A percentile compares a stretch with the other conserved stretches of the same genome.
Evolutionary conservation across 495 filamentous ascomycete genomes (phyloP).

Genomic region (Xylaria venustula): DNA sequence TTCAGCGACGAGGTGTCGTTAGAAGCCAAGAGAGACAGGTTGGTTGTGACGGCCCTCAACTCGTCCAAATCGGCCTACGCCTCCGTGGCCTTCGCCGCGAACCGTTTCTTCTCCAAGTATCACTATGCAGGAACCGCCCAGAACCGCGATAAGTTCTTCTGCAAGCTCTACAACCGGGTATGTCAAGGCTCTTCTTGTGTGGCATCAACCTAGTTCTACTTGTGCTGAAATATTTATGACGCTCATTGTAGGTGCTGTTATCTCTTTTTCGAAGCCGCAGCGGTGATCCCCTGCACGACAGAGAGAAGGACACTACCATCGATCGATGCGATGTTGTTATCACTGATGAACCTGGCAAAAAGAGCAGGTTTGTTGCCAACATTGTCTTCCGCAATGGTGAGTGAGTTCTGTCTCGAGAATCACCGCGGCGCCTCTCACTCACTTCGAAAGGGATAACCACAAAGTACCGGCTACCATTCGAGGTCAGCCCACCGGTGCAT

Average conservation of each 20-base stretch:
- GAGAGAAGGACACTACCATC: conserved; percentile 74
- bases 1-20: conserved; percentile 89
- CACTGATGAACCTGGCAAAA: conserved; percentile 68
- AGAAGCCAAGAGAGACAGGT: conserved; percentile 74
- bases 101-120: conserved; percentile 82
- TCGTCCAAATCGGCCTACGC: conserved; percentile 91
- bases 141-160: conserved; percentile 49
- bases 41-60: conserved; percentile 81
- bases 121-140: conserved; percentile 51
- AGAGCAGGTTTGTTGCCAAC: conserved; percentile 78
- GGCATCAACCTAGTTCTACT: neutral
- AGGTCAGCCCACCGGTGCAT: conserved; percentile 75
- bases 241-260: conserved; percentile 37
- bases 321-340: conserved; percentile 85
- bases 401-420: conserved; percentile 38
- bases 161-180: conserved; percentile 46
- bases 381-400: conserved; percentile 88
- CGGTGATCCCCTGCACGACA: conserved; percentile 35
- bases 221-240: conserved; percentile 2
- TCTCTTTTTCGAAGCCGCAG: conserved; percentile 45
- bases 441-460: conserved; percentile 69
- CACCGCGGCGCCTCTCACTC: neutral
- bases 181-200: neutral
- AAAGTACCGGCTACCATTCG: conserved; percentile 89
- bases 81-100: conserved; percentile 70